These are phyloP conservation scores for Corniculantispora saksenae DNA, from an alignment of 2,329 filamentous ascomycete genomes.

Conservation along the genomic window DNA sequence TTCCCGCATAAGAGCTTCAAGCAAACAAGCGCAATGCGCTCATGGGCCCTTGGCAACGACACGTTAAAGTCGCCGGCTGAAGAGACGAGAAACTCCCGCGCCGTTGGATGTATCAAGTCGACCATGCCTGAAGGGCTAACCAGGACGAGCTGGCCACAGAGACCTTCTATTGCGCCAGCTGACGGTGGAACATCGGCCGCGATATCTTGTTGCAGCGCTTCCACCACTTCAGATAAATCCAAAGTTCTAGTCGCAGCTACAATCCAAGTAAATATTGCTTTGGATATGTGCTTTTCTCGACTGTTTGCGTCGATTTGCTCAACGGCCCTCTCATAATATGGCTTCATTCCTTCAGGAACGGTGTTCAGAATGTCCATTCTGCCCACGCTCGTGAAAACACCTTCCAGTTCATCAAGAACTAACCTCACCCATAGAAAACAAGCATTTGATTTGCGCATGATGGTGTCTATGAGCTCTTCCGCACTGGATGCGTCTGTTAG, in stretches of 20 bases:
- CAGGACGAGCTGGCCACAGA: constrained; percentile 34
- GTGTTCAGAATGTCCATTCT: constrained; percentile 31
- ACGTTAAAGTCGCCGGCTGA: constrained; percentile 29
- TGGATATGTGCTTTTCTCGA: constrained; percentile 29
- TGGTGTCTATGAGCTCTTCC: constrained; percentile 23
- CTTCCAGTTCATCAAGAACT: constrained; percentile 33
- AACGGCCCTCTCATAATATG: constrained; percentile 27
- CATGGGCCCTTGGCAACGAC: constrained; percentile 25
- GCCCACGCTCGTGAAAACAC: constrained; percentile 27
- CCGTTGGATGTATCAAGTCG: constrained; percentile 32
- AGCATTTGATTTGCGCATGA: constrained; percentile 30
- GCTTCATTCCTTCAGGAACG: constrained; percentile 36
- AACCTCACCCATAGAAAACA: constrained; percentile 36
- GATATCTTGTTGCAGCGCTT: constrained; percentile 31
- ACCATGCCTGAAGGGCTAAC: constrained; percentile 26
- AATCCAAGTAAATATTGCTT: constrained; percentile 31
- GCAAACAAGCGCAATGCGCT: constrained; percentile 29
- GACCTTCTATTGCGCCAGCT: constrained; percentile 26
- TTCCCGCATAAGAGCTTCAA: constrained; percentile 26
- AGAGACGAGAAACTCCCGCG: constrained; percentile 30
- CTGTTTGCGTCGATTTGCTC: constrained; percentile 29
- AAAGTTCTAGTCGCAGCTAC: constrained; percentile 27
- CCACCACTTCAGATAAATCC: constrained; percentile 28
- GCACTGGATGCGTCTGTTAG: constrained; percentile 17
- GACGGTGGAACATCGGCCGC: constrained; percentile 26